Evolutionary conservation across 768 basidiomycete species (phyloP).

Genomic region (Trametes cingulata): DNA sequence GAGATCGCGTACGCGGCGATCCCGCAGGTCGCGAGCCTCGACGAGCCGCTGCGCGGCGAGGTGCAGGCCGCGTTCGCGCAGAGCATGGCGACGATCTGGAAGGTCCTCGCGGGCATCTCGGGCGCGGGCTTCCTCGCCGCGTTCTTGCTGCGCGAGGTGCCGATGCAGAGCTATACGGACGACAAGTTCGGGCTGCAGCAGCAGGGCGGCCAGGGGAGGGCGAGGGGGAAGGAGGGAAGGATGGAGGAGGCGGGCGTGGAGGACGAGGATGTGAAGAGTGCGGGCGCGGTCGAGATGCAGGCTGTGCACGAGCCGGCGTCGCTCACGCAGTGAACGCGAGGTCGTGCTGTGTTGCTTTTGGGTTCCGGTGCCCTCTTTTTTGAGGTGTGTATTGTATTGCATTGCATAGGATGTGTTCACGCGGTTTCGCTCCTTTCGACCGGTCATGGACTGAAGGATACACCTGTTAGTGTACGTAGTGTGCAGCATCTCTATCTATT

Average conservation of each 20-base stretch:
- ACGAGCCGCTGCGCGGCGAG: conserved; percentile 33
- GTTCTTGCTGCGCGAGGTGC: conserved; percentile 35
- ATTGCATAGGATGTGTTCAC: no score
- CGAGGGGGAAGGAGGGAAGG: not conserved
- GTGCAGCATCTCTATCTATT: no score
- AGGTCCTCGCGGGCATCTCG: conserved; percentile 41
- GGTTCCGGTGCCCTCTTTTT: no score
- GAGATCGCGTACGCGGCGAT: conserved; percentile 50
- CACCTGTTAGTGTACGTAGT: no score
- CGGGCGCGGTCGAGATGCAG: not conserved
- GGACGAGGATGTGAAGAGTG: not conserved
- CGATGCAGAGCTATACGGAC: conserved; percentile 23
- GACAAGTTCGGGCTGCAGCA: conserved; percentile 19
- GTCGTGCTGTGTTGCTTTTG: not conserved
- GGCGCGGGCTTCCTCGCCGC: conserved; percentile 38
- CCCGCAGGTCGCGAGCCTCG: conserved; percentile 40
- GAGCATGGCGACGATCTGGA: conserved; percentile 44
- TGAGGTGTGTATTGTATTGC: not conserved
- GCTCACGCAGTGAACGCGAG: not conserved
- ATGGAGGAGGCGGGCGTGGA: not conserved
- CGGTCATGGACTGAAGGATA: no score
- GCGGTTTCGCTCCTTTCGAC: no score
- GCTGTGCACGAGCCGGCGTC: not conserved
- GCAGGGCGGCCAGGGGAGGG: not conserved
- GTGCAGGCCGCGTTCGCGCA: conserved; percentile 45